Evolutionary conservation across 2,329 filamentous ascomycete species (phyloP), one percentile per base, ranked within the genome.

Genomic region (Fulvia fulva): DNA sequence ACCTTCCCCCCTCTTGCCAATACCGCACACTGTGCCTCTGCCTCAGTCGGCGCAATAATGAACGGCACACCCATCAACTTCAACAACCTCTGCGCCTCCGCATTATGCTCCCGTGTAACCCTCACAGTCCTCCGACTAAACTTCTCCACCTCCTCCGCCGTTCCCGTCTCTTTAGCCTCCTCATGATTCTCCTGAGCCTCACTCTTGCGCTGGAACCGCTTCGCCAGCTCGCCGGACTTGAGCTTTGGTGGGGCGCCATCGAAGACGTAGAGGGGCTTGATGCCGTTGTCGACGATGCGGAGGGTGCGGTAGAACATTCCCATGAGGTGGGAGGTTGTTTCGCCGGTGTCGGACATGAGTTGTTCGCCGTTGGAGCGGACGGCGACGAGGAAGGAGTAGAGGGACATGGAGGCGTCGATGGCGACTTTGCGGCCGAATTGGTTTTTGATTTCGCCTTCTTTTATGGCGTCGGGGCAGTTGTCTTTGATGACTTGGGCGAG

Each of bases 301-400:
- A 99, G 83, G 2, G 94, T 99, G 68, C 94, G 92, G 81, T 99
- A 99, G 80, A 99, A 99, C 87, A 99, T 93, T 71, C 94, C 94
- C 92, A 99, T 97, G 16, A 99, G 80, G 74, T 99, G 94, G 19
- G 94, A 99, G 0, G 94, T 99, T 1, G 94, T 99, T 75, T 97
- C 91, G 70, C 94, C 94, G 53, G 87, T 88, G 70, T 99, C 94
- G 75, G 88, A 95, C 83, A 87, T 97, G 68, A 99, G 87, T 76
- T 97, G 91, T 75, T 99, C 91, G 67, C 94, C 94, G 68, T 96
- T 91, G 69, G 92, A 97, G 67, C 94, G 91, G 56, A 99, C 94
- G 51, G 94, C 94, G 73, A 99, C 94, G 61, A 99, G 85, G 80
- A 99, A 99, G 76, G 90, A 96, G 82, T 99, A 99, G 71, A 99